Percentiles rank a stretch among this genome's conserved stretches.
Evolutionary conservation across 495 filamentous ascomycete genomes (phyloP).

Genomic region (Penicillium maclennaniae): DNA sequence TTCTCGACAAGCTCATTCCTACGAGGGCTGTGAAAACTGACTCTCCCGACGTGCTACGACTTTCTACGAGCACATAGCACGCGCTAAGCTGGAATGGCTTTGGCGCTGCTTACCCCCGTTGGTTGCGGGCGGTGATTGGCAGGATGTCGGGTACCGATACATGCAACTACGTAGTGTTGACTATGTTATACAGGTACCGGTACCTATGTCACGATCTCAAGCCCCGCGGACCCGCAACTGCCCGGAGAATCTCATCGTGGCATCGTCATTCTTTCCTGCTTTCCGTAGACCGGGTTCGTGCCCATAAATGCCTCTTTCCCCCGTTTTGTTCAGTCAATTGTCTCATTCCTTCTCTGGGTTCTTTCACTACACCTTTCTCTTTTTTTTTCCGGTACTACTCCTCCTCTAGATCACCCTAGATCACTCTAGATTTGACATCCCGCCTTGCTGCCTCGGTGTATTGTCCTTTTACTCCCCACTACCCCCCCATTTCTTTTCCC

Average conservation of each 20-base stretch:
- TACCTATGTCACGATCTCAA: constrained; percentile 12
- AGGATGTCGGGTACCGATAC: constrained; percentile 6
- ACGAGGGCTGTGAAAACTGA: constrained; percentile 1
- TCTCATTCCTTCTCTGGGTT: background rate
- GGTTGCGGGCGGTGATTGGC: constrained; percentile 3
- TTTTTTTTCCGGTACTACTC: background rate
- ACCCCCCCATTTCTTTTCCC: background rate
- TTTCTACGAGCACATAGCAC: constrained; percentile 1
- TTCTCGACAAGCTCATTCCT: background rate
- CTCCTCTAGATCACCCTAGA: background rate
- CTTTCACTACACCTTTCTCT: constrained; percentile 4
- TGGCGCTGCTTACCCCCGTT: background rate
- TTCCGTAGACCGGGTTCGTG: constrained; percentile 5
- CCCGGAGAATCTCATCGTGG: constrained; percentile 10
- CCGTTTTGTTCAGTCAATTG: background rate
- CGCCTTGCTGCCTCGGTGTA: background rate
- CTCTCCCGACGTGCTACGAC: constrained; percentile 9
- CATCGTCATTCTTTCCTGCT: constrained; percentile 20
- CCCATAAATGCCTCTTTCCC: constrained; percentile 14
- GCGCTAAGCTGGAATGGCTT: constrained; percentile 1
- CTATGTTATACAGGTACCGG: background rate
- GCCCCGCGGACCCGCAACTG: constrained; percentile 13
- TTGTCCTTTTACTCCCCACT: background rate
- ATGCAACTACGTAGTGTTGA: background rate
- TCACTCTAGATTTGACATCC: background rate